Evolutionary conservation across 805 yeast species (phyloP), one percentile per base, ranked within the genome.

Genomic region (Wickerhamomyces silvicola): DNA sequence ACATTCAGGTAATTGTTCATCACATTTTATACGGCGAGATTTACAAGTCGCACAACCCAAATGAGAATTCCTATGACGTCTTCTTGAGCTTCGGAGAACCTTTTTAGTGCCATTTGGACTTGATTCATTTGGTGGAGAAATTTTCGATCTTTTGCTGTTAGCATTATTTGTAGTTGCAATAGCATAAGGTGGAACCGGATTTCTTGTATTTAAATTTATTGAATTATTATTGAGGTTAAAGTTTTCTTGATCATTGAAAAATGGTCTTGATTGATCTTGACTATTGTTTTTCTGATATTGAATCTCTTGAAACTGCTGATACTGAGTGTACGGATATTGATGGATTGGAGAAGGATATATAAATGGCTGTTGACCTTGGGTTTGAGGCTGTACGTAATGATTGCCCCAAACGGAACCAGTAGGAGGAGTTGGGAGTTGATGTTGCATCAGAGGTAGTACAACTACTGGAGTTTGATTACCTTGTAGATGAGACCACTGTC

Each of bases 31-130:
- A 24, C 81, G 61, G 24, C 83, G 64, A 30, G 65, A 60, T 45
- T 77, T 76, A 54, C 84, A 77, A 14, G 78, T 75, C 4, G 73
- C 75, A 56, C 92, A 81, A n/a, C 92, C 90, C 32, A 72, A 50
- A 46, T 79, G 86, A 6, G 84, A 77, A 57, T 79, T 79, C 36
- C 78, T 62, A 54, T 79, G 86, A 37, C 70, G 67, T 45, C 81
- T 62, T 45, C 84, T 60, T 14, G 53, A 50, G 22, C 41, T 50
- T 28, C 54, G 37, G 30, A 38, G 35, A 5, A 43, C 41, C 26
- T 40, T 44, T 28, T 42, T 49, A 4, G 30, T 18, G 13, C 24
- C 11, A 7, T 14, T 28, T 8, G 37, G 24, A 12, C 14, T n/a
- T 13, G 21, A 28, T 16, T 26, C 19, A 10, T 37, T 38, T 17